phyloP scores from a whole-genome alignment of 164 flowering plant species.

The Aristolochia contorta region DNA sequence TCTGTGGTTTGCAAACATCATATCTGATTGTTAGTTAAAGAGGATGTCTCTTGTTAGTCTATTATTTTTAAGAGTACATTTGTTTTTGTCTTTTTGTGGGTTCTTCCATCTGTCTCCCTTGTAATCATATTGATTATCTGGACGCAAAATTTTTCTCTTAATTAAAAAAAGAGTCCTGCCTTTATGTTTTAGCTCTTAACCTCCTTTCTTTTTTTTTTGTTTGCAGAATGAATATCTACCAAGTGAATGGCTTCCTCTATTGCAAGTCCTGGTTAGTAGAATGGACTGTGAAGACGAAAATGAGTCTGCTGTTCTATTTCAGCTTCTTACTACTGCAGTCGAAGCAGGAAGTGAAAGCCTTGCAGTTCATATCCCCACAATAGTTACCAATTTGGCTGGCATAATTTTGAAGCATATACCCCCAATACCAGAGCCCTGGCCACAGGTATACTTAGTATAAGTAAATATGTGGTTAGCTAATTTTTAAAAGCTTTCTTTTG shows the following conservation, averaged over 20 bases:
- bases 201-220: neutral
- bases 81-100: too few species aligned
- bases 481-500: neutral
- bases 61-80: too few species aligned
- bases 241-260: slow-evolving; percentile 69
- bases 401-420: slow-evolving; percentile 40
- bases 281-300: slow-evolving; percentile 39
- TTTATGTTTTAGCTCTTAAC: neutral
- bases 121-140: too few species aligned
- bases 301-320: slow-evolving; percentile 39
- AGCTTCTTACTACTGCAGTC: slow-evolving; percentile 53
- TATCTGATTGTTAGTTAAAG: too few species aligned
- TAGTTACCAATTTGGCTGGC: slow-evolving; percentile 32
- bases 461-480: neutral
- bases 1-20: too few species aligned
- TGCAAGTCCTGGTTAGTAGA: slow-evolving; percentile 44
- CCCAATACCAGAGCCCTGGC: slow-evolving; percentile 50
- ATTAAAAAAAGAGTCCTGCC: too few species aligned
- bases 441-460: slow-evolving; percentile 34
- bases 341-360: slow-evolving; percentile 52
- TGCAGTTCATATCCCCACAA: slow-evolving; percentile 43
- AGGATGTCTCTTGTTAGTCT: too few species aligned
- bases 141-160: too few species aligned
- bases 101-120: too few species aligned
- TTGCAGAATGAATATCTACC: slow-evolving; percentile 70